Percentiles rank a stretch among this genome's conserved stretches.
phyloP scores from a whole-genome alignment of 495 filamentous ascomycete genomes.

The Hyaloscypha bicolor region DNA sequence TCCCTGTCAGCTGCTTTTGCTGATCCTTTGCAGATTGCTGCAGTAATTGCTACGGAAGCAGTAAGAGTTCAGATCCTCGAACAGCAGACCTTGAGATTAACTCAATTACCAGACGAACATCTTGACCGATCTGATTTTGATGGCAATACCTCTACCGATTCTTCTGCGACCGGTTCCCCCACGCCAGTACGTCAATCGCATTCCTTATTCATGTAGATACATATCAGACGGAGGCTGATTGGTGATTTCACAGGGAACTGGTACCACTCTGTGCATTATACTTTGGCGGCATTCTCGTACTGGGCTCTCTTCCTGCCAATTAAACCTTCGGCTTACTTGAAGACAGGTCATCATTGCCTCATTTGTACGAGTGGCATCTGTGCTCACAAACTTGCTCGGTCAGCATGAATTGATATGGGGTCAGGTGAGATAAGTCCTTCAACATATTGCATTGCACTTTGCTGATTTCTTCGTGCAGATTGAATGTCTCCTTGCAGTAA shows the following conservation, averaged over 20 bases:
- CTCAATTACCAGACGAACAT: constrained; percentile 8
- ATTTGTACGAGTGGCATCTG: neutral
- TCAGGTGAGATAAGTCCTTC: constrained; percentile 5
- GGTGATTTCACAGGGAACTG: neutral
- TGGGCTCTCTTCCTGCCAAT: neutral
- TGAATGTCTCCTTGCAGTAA: constrained; percentile 20
- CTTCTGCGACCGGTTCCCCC: constrained; percentile 2
- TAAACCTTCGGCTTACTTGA: neutral
- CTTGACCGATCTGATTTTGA: constrained; percentile 13
- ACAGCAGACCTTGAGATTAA: neutral
- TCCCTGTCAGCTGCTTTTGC: neutral
- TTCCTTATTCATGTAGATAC: neutral
- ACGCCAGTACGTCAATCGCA: neutral
- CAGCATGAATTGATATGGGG: constrained; percentile 20
- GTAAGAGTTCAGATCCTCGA: neutral
- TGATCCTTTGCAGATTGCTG: constrained; percentile 6
- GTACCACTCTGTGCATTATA: neutral
- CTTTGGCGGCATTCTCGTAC: constrained; percentile 1
- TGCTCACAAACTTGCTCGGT: neutral
- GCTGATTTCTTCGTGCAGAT: constrained; percentile 1
- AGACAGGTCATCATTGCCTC: constrained; percentile 4
- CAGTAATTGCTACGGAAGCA: constrained; percentile 4
- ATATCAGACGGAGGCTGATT: neutral
- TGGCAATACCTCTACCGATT: constrained; percentile 21
- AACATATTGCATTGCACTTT: neutral